Evolutionary conservation across 495 filamentous ascomycete genomes (phyloP).

Genomic region (Xylaria castorea): DNA sequence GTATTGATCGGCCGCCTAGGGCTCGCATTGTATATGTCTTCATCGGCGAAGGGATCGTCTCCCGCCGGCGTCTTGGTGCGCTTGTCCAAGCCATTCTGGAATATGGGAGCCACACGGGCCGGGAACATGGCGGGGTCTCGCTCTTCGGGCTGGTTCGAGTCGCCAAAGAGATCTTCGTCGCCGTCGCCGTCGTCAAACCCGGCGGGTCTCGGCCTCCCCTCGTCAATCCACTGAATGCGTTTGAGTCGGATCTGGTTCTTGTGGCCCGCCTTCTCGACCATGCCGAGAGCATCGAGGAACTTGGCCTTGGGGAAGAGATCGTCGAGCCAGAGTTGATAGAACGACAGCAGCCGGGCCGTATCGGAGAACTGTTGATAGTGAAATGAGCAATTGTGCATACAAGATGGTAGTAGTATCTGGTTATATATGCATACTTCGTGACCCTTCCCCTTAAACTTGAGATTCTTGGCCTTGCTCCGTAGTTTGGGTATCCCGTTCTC

Average conservation of each 20-base stretch:
- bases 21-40: conserved; percentile 53
- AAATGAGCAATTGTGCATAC: conserved; percentile 2
- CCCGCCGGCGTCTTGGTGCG: conserved; percentile 39
- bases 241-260: conserved; percentile 76
- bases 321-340: conserved; percentile 97
- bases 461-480: conserved; percentile 68
- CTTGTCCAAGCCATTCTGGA: conserved; percentile 42
- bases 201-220: conserved; percentile 62
- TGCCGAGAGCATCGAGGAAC: conserved; percentile 86
- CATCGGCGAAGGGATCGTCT: conserved; percentile 46
- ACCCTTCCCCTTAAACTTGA: conserved; percentile 90
- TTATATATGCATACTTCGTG: conserved; percentile 71
- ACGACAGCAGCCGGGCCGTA: conserved; percentile 77
- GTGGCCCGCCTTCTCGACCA: conserved; percentile 94
- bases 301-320: conserved; percentile 94
- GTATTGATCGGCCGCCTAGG: conserved; percentile 33
- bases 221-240: conserved; percentile 78
- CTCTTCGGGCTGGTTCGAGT: conserved; percentile 36
- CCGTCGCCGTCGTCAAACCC: conserved; percentile 41
- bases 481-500: conserved; percentile 84
- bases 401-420: not conserved
- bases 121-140: conserved; percentile 44
- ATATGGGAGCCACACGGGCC: conserved; percentile 55
- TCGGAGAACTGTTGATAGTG: conserved; percentile 73
- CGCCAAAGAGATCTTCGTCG: conserved; percentile 44